phyloP scores from a whole-genome alignment of 257 asterid genomes.

The Fraxinus anomala region DNA sequence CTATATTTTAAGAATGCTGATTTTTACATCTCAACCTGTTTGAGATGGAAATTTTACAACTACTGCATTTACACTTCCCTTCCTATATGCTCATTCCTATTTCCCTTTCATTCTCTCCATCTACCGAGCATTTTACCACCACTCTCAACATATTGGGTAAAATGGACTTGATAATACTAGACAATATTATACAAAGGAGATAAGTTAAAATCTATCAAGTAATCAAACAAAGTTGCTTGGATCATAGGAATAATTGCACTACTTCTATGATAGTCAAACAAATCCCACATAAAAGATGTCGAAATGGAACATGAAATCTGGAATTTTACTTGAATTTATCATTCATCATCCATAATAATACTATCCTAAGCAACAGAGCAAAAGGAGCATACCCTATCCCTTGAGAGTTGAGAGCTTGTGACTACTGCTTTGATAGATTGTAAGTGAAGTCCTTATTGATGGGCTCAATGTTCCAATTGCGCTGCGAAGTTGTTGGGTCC shows the following conservation, averaged over 20 bases:
- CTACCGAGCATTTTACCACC: not conserved
- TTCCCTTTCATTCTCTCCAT: not conserved
- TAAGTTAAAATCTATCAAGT: not conserved
- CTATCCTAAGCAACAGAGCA: slow-evolving; percentile 18
- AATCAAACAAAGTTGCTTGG: not conserved
- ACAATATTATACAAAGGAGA: not conserved
- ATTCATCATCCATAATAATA: not conserved
- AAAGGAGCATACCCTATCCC: slow-evolving; percentile 8
- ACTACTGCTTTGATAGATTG: slow-evolving; percentile 37
- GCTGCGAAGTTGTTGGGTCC: slow-evolving; percentile 34
- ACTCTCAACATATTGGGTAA: too few relatives aligned
- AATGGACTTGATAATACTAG: too few relatives aligned
- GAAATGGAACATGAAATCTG: not conserved
- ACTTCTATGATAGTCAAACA: not conserved
- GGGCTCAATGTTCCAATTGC: slow-evolving; percentile 62
- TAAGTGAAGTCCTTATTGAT: slow-evolving; percentile 37
- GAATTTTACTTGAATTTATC: not conserved
- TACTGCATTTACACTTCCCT: too few relatives aligned
- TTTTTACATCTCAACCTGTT: too few relatives aligned
- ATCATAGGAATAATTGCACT: not conserved
- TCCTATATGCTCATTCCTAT: not conserved
- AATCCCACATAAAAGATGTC: not conserved
- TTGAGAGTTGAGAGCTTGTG: not conserved
- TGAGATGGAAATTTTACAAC: not conserved
- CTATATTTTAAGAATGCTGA: not conserved